Conservation (phyloP, 1,284 basidiomycete species). For the Cerrena zonata region DNA sequence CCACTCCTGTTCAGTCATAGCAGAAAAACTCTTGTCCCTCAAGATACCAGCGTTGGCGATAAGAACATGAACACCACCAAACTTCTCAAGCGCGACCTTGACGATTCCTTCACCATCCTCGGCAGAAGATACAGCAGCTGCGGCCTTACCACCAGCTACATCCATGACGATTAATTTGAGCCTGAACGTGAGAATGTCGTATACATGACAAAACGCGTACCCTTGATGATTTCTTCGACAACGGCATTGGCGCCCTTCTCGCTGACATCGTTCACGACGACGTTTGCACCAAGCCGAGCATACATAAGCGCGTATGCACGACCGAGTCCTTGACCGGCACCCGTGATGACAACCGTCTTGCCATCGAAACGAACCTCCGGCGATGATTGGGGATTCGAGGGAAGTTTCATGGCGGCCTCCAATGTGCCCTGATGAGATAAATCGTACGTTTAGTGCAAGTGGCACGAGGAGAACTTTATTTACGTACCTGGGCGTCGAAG, state of each 20-base stretch:
- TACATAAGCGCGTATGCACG: conserved; percentile 90
- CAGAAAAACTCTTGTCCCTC: conserved; percentile 85
- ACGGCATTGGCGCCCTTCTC: conserved; percentile 81
- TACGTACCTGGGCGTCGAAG: conserved; percentile 56
- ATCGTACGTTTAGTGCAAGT: too few relatives aligned
- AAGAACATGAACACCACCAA: conserved; percentile 84
- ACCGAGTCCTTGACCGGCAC: conserved; percentile 89
- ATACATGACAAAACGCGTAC: too few relatives aligned
- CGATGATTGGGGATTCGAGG: conserved; percentile 69
- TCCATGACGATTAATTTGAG: too few relatives aligned
- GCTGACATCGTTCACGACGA: conserved; percentile 94
- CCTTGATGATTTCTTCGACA: conserved; percentile 80
- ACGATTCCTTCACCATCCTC: conserved; percentile 90
- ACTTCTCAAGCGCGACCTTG: conserved; percentile 81
- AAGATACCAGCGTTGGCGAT: conserved; percentile 94
- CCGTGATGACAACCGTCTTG: conserved; percentile 92
- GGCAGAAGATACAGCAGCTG: conserved; percentile 79
- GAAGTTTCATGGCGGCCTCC: conserved; percentile 60
- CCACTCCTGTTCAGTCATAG: conserved; percentile 92
- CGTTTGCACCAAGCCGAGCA: conserved; percentile 86
- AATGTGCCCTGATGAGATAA: conserved; percentile 56
- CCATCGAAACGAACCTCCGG: conserved; percentile 78
- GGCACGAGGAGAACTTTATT: too few relatives aligned
- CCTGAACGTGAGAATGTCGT: too few relatives aligned
- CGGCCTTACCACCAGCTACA: conserved; percentile 83